Base-by-base conservation (phyloP, 1,284 basidiomycete species). In the Ustilago lituana region DNA sequence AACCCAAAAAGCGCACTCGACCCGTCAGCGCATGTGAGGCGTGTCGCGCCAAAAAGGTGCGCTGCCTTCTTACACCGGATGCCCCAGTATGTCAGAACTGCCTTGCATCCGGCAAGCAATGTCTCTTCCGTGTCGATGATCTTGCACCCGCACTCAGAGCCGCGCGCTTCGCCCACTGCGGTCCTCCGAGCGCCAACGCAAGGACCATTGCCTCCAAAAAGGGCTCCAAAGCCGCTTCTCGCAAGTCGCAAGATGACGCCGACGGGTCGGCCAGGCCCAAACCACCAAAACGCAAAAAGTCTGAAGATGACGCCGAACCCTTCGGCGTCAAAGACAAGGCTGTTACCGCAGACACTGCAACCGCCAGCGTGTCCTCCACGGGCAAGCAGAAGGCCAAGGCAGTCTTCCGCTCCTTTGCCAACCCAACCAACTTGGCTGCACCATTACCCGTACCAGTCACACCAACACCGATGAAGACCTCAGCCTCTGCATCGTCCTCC, bases 61-160 rank as follows among this genome's bases (percentile, higher is more conserved):
- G 71, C 27, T 79, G 77, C 41, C 56, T 69, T 33, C 71, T 79
- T 19, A 60, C 65, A 11, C 70, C 73, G 2, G 74, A 76, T 32
- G 61, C 67, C 3, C 73, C 74, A 17, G 62, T 76, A 41, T 79
- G 77, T 41, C 72, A 77, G 49, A 71, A 69, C 40, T 79, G 77
- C 39, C 57, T 73, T 8, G 53, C 70, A 1, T 61, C 63, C 4
- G 77, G 76, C 44, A 77, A 76, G 49, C 40, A 73, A 41, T 79
- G 77, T 47, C 64, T 77, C 33, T 79, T 79, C 44, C 61, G 75
- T 33, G 58, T 79, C 47, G 77, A 79, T 35, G 77, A 79, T 33
- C 71, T 79, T 8, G 58, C 61, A 10, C 76, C 77, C 2, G 66
- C 74, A 9, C 67, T 79, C n/a, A 51, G 77, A 26, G 59, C 63